Evolutionary conservation across 2,329 filamentous ascomycete species (phyloP).

Genomic region (Corynespora cassiicola): DNA sequence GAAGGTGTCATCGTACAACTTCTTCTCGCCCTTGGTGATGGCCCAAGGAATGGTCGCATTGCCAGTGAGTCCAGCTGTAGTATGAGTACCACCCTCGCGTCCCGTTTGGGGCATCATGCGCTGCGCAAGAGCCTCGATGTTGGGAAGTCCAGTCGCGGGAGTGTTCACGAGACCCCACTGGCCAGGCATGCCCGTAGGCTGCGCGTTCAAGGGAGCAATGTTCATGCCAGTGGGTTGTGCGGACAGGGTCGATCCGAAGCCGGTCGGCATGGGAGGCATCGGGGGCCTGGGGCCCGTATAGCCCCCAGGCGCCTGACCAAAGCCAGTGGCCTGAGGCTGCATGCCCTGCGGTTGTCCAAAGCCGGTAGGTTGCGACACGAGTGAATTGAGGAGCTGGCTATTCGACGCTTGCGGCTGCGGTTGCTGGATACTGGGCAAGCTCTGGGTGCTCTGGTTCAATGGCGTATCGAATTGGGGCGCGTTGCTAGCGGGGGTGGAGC

Average conservation of each 20-base stretch:
- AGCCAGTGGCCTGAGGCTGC: slow-evolving; percentile 59
- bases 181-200: slow-evolving; percentile 89
- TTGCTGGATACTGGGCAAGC: slow-evolving; percentile 58
- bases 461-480: slow-evolving; percentile 73
- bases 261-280: slow-evolving; percentile 78
- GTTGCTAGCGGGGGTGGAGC: slow-evolving; percentile 65
- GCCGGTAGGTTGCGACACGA: slow-evolving; percentile 61
- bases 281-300: slow-evolving; percentile 82
- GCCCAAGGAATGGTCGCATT: slow-evolving; percentile 98
- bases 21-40: slow-evolving; percentile 98
- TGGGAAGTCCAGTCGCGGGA: slow-evolving; percentile 85
- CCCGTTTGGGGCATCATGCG: slow-evolving; percentile 98
- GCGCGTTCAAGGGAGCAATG: slow-evolving; percentile 80
- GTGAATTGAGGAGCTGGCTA: slow-evolving; percentile 62
- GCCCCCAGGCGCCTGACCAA: slow-evolving; percentile 73
- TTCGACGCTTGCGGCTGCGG: slow-evolving; percentile 73
- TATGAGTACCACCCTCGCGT: slow-evolving; percentile 73
- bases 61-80: slow-evolving; percentile 84
- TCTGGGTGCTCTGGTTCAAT: slow-evolving; percentile 55
- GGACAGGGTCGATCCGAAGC: slow-evolving; percentile 51
- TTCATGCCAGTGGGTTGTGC: slow-evolving; percentile 69
- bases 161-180: slow-evolving; percentile 99
- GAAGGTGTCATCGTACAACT: slow-evolving; percentile 93
- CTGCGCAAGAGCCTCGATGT: slow-evolving; percentile 89
- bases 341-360: slow-evolving; percentile 71